Conservation (phyloP, 1,284 basidiomycete genomes). For the Trichosporon sp. region DNA sequence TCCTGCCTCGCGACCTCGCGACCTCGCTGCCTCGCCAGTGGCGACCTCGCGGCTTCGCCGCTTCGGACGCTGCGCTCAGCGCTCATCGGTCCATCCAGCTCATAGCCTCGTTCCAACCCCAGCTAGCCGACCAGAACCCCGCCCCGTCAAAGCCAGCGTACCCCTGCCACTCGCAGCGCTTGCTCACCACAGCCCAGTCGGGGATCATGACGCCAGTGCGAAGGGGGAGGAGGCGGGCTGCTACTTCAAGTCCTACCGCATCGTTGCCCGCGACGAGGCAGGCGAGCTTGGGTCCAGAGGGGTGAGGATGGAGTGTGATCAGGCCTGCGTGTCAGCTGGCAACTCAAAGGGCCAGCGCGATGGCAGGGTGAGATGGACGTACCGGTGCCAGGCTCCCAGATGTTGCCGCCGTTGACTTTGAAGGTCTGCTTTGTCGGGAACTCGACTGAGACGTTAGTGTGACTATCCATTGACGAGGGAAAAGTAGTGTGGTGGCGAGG, state of each 20-base stretch:
- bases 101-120: conserved; percentile 36
- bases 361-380: conserved; percentile 1
- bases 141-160: conserved; percentile 65
- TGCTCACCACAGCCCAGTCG: conserved; percentile 65
- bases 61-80: too few relatives aligned
- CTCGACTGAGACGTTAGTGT: conserved; percentile 21
- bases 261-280: conserved; percentile 61
- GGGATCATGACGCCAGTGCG: conserved; percentile 65
- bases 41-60: too few relatives aligned
- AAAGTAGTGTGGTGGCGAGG: too few relatives aligned
- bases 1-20: background rate
- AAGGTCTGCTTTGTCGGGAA: conserved; percentile 39
- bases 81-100: conserved; percentile 37
- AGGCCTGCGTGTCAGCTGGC: conserved; percentile 52
- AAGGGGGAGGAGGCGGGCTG: conserved; percentile 65
- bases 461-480: background rate
- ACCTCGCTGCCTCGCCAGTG: too few relatives aligned
- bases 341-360: too few relatives aligned
- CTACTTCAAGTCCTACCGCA: conserved; percentile 58
- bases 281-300: conserved; percentile 48
- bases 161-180: conserved; percentile 55
- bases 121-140: conserved; percentile 40
- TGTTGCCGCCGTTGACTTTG: conserved; percentile 23
- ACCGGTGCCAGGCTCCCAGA: conserved; percentile 42
- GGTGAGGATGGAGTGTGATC: conserved; percentile 66